Percentiles rank a stretch among this genome's conserved stretches.
Evolutionary conservation across 805 yeast species (phyloP).

Genomic region (Candida xyloterini): DNA sequence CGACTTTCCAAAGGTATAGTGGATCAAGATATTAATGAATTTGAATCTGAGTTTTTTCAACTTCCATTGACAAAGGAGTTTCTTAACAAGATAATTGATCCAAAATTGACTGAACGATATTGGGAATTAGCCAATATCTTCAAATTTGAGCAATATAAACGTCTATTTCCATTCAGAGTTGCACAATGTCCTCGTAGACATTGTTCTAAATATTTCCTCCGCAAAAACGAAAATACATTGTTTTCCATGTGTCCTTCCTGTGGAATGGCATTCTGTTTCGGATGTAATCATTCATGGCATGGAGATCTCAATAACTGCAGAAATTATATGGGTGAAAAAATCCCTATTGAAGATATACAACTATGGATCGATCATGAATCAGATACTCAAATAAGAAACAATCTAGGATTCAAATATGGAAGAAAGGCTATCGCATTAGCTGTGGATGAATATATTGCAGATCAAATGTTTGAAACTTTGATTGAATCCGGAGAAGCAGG

Average conservation of each 20-base stretch:
- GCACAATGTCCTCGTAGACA: slow-evolving; percentile 47
- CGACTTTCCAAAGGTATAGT: slow-evolving; percentile 17
- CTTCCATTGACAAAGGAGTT: slow-evolving; percentile 38
- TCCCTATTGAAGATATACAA: slow-evolving; percentile 38
- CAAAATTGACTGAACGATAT: slow-evolving; percentile 36
- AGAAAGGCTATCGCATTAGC: slow-evolving; percentile 39
- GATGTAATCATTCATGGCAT: slow-evolving; percentile 62
- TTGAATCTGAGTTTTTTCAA: slow-evolving; percentile 39
- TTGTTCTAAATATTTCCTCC: slow-evolving; percentile 46
- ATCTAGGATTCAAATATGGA: slow-evolving; percentile 41
- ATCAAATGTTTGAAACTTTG: slow-evolving; percentile 43
- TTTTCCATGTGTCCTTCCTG: slow-evolving; percentile 50
- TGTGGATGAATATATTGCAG: slow-evolving; percentile 45
- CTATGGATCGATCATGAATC: slow-evolving; percentile 33
- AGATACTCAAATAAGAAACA: slow-evolving; percentile 33
- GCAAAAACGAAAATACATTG: slow-evolving; percentile 44
- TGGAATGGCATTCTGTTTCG: slow-evolving; percentile 51
- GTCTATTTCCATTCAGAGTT: slow-evolving; percentile 46
- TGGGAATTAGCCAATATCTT: slow-evolving; percentile 35
- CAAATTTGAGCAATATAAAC: slow-evolving; percentile 42
- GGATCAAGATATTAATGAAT: slow-evolving; percentile 26
- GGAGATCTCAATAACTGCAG: slow-evolving; percentile 48
- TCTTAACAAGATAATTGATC: slow-evolving; percentile 23
- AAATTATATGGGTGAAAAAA: slow-evolving; percentile 32
- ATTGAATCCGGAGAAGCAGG: slow-evolving; percentile 40